phyloP scores from a whole-genome alignment of 257 asterid genomes.

The Prunella vulgaris region DNA sequence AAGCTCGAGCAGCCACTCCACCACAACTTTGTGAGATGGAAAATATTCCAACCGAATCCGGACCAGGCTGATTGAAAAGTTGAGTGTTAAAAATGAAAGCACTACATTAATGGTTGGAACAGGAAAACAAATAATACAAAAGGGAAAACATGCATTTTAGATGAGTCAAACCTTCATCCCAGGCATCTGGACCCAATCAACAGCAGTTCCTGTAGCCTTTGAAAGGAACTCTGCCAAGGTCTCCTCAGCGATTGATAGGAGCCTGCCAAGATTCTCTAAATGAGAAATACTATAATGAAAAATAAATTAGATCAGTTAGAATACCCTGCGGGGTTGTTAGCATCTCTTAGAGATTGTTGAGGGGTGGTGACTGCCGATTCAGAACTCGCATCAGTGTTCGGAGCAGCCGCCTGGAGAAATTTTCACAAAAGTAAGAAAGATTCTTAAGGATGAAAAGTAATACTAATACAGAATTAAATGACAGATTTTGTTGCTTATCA shows the following conservation, averaged over 20 bases:
- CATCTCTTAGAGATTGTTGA: conserved; percentile 74
- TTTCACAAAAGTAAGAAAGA: conserved; percentile 2
- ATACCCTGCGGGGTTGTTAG: conserved; percentile 91
- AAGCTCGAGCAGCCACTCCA: conserved; percentile 99
- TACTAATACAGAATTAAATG: too few species aligned
- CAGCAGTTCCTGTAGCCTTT: conserved; percentile 98
- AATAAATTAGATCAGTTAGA: conserved; percentile 6
- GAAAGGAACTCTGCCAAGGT: conserved; percentile 95
- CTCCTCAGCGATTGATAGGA: conserved; percentile 90
- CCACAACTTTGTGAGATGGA: conserved; percentile 82
- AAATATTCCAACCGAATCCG: conserved; percentile 97
- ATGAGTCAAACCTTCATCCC: conserved; percentile 81
- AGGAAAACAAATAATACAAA: neutral
- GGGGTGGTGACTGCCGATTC: conserved; percentile 73
- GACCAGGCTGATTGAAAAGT: conserved; percentile 80
- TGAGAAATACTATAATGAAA: neutral
- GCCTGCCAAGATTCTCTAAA: conserved; percentile 45
- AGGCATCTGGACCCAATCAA: conserved; percentile 99
- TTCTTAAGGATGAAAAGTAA: too few species aligned
- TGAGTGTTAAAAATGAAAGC: neutral
- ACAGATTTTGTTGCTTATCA: too few species aligned
- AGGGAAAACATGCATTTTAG: neutral
- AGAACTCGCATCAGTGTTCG: conserved; percentile 64
- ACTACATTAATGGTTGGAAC: neutral
- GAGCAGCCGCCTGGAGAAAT: conserved; percentile 44